Conservation (phyloP, 169 alveolate species). For the Prorocentrum cordatum region DNA sequence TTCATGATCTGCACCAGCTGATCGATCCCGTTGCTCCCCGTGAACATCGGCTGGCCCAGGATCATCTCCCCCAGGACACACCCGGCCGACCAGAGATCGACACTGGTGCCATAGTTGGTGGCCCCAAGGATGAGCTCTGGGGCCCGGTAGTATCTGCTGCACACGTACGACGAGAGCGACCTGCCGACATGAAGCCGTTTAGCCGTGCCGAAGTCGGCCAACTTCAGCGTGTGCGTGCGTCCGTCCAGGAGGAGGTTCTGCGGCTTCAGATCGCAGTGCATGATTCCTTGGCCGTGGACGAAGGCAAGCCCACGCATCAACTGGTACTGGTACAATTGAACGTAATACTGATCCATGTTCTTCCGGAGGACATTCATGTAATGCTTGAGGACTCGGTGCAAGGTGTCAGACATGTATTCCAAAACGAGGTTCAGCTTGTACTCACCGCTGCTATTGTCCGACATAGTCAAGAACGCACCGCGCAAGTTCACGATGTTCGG, state of each 20-base stretch:
- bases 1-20: constrained; percentile 64
- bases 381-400: constrained; percentile 50
- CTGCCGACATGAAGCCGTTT: background rate
- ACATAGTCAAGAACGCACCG: too few relatives aligned
- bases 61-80: constrained; percentile 61
- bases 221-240: constrained; percentile 22
- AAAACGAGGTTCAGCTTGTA: constrained; percentile 38
- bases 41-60: constrained; percentile 56
- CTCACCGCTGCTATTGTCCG: too few relatives aligned
- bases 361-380: background rate
- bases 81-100: constrained; percentile 63
- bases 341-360: constrained; percentile 17
- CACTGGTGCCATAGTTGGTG: constrained; percentile 38
- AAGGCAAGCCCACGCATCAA: constrained; percentile 63
- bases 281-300: constrained; percentile 54
- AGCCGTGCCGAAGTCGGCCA: constrained; percentile 66
- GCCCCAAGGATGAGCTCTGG: constrained; percentile 61
- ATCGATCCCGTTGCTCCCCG: constrained; percentile 51
- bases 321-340: constrained; percentile 41
- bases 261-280: constrained; percentile 62
- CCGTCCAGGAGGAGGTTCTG: constrained; percentile 67
- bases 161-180: background rate
- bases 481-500: constrained; percentile 46
- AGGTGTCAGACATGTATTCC: constrained; percentile 50
- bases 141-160: constrained; percentile 45